Base-by-base conservation (phyloP, 768 basidiomycete genomes). In the Rossbeevera mucosa region DNA sequence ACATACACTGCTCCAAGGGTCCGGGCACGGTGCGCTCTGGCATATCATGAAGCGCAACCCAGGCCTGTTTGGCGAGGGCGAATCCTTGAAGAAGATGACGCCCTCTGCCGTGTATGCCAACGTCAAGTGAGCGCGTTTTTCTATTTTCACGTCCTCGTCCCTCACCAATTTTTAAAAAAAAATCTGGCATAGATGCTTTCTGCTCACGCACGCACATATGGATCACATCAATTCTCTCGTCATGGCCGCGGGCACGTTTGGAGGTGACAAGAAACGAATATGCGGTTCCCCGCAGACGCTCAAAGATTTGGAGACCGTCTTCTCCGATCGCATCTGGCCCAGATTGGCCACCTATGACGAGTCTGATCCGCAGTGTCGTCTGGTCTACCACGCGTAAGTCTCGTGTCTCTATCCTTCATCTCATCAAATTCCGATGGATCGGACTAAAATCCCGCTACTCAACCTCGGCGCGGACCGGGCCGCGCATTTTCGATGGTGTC, bases 211-310 rank as follows among this genome's bases (percentile, higher is more conserved):
- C 64, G 86, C 89, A 0, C 94, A 98, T 68, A 71, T 97, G 24
- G 94, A 98, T 71, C 94, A 98, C 67, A 79, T 91, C 59, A 81
- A 79, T 54, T 84, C 91, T 36, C 76, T 96, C 25, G 81, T 95
- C 50, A 70, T 98, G 48, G 81, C 87, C 1, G 91, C 94, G 14
- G 94, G 93, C 31, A 85, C 91, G 1, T 64, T 90, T 6, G 67
- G 68, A 28, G 85, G 84, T 16, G 64, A 73, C 30, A 74, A 81
- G 18, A 88, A 87, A 59, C 80, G 79, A 1, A 79, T 93, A 30
- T 80, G 76, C 52, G 88, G 80, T 0, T 67, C 81, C 6, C 70
- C 77, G 38, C 74, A 82, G 48, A 83, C 82, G 9, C 76, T 94
- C 41, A 67, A 82, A 58, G 82, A 85, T 65, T 70, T 94, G 1